A percentile compares a stretch with the other conserved stretches of the same genome.
Conservation (phyloP, 306 rosid genomes). For the Hippophae gyantsensis region DNA sequence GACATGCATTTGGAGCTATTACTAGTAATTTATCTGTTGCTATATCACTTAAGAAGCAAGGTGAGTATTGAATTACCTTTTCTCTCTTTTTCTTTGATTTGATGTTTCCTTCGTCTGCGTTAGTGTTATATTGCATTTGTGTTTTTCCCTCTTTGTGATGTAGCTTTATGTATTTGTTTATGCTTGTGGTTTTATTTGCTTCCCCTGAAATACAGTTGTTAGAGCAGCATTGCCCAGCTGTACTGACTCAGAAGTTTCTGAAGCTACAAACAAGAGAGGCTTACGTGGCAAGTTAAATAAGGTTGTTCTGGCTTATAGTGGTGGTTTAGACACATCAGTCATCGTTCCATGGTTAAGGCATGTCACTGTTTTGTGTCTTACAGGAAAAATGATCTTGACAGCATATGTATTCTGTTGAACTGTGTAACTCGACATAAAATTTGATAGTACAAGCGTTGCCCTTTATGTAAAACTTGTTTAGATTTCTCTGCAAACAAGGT, state of each 20-base stretch:
- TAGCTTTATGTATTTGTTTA: background rate
- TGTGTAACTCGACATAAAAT: no score
- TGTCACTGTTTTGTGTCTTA: background rate
- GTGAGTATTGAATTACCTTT: constrained; percentile 23
- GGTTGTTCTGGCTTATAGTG: constrained; percentile 80
- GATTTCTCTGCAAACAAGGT: no score
- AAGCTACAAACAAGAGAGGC: background rate
- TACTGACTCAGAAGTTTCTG: background rate
- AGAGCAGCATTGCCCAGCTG: background rate
- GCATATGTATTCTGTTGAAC: no score
- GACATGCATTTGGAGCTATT: constrained; percentile 14
- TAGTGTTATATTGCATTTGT: background rate
- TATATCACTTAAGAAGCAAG: constrained; percentile 31
- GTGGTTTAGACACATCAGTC: constrained; percentile 83
- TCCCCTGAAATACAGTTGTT: background rate
- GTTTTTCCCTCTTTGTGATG: background rate
- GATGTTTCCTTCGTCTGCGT: background rate
- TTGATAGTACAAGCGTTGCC: no score
- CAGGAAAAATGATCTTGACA: background rate
- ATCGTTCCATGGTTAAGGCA: constrained; percentile 83
- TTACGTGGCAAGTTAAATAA: constrained; percentile 11
- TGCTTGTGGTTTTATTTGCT: background rate
- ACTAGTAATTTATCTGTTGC: constrained; percentile 19
- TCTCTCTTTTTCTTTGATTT: background rate
- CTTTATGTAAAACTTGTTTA: no score